Percentiles rank a stretch among this genome's conserved stretches.
Evolutionary conservation across 2,329 filamentous ascomycete species (phyloP).

Genomic region (Stemphylium vesicarium): DNA sequence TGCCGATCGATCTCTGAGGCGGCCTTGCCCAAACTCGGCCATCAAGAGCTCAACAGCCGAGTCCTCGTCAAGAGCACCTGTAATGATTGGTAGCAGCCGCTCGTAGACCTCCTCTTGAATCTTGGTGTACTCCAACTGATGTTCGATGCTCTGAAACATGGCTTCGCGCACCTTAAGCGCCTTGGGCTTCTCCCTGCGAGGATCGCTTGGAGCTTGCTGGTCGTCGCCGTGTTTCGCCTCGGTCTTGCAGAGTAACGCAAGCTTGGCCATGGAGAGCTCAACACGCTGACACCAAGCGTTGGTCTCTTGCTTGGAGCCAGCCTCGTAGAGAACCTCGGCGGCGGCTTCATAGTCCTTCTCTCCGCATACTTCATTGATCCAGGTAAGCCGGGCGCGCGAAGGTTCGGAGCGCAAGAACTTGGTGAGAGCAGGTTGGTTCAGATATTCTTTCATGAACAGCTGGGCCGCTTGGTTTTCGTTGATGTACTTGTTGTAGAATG

Average conservation of each 20-base stretch:
- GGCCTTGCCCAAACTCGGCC: constrained; percentile 65
- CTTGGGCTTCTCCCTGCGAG: constrained; percentile 35
- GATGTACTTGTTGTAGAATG: constrained; percentile 81
- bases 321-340: constrained; percentile 70
- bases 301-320: constrained; percentile 74
- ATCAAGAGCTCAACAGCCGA: constrained; percentile 79
- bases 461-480: constrained; percentile 52
- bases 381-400: constrained; percentile 78
- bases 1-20: constrained; percentile 65
- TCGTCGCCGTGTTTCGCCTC: constrained; percentile 54
- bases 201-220: constrained; percentile 52
- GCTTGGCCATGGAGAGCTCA: constrained; percentile 86
- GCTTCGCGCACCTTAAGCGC: constrained; percentile 50
- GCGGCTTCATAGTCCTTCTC: constrained; percentile 79
- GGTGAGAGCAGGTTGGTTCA: constrained; percentile 75
- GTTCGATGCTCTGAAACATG: constrained; percentile 55
- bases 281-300: constrained; percentile 94
- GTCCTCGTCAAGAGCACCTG: constrained; percentile 76
- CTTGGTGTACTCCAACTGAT: constrained; percentile 70
- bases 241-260: constrained; percentile 61
- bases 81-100: constrained; percentile 71
- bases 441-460: constrained; percentile 71
- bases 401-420: constrained; percentile 76
- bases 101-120: constrained; percentile 81
- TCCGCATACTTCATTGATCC: constrained; percentile 89